These are phyloP conservation scores for Tetrapyrgos nigripes DNA, from an alignment of 1,284 basidiomycete genomes.

Conservation along the genomic window DNA sequence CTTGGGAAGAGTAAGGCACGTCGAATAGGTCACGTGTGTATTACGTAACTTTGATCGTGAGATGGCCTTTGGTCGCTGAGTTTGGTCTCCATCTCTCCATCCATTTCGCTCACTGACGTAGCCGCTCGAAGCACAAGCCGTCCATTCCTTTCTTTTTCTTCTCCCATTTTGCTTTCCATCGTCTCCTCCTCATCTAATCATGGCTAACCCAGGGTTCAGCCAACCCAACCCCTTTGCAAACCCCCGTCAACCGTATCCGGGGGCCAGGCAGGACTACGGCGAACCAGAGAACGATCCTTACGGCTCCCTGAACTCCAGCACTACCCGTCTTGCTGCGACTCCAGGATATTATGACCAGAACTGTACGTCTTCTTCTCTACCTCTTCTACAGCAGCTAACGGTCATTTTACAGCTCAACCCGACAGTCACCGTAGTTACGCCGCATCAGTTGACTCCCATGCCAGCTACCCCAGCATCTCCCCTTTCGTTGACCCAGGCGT, in stretches of 20 bases:
- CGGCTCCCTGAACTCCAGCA: slow-evolving; percentile 58
- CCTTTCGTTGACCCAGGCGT: slow-evolving; percentile 65
- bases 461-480: slow-evolving; percentile 60
- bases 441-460: slow-evolving; percentile 62
- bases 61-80: background rate
- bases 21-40: too few species aligned
- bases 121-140: slow-evolving; percentile 20
- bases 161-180: slow-evolving; percentile 25
- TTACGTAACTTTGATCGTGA: background rate
- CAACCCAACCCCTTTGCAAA: slow-evolving; percentile 35
- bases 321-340: slow-evolving; percentile 58
- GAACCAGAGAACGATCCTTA: slow-evolving; percentile 61
- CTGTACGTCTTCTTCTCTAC: slow-evolving; percentile 23
- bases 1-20: too few species aligned
- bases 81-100: slow-evolving; percentile 14
- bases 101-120: slow-evolving; percentile 16
- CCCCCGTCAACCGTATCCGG: slow-evolving; percentile 29
- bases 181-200: slow-evolving; percentile 35
- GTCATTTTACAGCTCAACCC: slow-evolving; percentile 36
- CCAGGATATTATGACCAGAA: slow-evolving; percentile 55
- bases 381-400: background rate
- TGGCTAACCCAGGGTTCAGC: slow-evolving; percentile 29
- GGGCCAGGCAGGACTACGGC: slow-evolving; percentile 44
- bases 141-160: slow-evolving; percentile 28
- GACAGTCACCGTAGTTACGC: slow-evolving; percentile 57